These are phyloP conservation scores for Solanum chilense DNA, from an alignment of 257 asterid species.

Conservation along the genomic window DNA sequence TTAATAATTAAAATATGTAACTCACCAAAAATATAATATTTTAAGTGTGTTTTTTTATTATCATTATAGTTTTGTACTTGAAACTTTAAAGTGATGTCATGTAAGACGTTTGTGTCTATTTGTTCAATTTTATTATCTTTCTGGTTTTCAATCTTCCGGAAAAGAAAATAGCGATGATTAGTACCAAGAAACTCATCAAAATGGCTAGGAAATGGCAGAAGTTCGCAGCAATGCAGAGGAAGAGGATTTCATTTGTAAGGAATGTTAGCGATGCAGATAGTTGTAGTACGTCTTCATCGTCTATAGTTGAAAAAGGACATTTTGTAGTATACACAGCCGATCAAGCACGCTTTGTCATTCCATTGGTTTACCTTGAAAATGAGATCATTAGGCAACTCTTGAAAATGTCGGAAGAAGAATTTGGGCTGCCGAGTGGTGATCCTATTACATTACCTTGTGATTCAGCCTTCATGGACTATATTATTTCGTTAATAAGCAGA, in stretches of 20 bases:
- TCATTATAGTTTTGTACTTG: neutral
- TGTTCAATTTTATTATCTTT: neutral
- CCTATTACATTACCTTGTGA: neutral
- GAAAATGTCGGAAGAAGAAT: neutral
- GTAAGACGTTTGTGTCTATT: too few species aligned
- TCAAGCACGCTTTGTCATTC: neutral
- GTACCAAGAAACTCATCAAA: neutral
- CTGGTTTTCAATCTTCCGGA: neutral
- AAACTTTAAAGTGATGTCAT: too few species aligned
- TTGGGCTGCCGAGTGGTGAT: neutral
- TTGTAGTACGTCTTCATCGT: neutral
- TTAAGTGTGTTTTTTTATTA: too few species aligned
- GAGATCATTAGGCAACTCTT: neutral
- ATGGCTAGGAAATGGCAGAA: neutral
- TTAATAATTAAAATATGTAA: too few species aligned
- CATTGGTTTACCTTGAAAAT: neutral
- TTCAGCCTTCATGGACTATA: neutral
- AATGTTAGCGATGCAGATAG: neutral
- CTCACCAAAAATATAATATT: neutral
- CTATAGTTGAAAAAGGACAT: neutral
- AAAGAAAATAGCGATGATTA: neutral
- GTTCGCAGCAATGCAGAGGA: neutral
- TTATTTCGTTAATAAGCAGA: constrained; percentile 2
- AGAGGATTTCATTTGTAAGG: neutral
- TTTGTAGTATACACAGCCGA: neutral